Evolutionary conservation across 2,329 filamentous ascomycete species (phyloP).

Genomic region (Zopfia rhizophila): DNA sequence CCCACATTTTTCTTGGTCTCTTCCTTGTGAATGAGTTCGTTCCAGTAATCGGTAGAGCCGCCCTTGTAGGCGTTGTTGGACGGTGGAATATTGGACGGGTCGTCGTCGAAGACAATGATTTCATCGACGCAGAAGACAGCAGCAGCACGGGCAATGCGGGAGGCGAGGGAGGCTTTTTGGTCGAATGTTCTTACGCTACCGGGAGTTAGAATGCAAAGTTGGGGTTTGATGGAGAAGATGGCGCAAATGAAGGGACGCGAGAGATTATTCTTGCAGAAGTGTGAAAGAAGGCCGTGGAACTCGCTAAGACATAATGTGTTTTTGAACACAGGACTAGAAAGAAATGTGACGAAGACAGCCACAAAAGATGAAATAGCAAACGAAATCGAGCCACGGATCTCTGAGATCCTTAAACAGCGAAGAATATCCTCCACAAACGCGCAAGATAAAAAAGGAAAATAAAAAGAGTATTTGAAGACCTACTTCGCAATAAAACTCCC

Average conservation of each 20-base stretch:
- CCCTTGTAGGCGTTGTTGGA: conserved; percentile 34
- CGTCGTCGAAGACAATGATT: conserved; percentile 83
- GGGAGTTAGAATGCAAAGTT: conserved; percentile 16
- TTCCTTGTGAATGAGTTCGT: conserved; percentile 15
- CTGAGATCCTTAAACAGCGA: no score
- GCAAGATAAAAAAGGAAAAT: conserved; percentile 15
- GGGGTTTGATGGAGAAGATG: background rate
- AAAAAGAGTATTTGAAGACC: conserved; percentile 31
- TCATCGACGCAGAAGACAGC: conserved; percentile 88
- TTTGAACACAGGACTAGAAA: no score
- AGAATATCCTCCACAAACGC: no score
- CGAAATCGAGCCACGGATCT: no score
- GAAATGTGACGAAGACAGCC: no score
- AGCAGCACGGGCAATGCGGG: conserved; percentile 81
- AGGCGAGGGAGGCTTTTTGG: conserved; percentile 77
- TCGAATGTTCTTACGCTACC: conserved; percentile 76
- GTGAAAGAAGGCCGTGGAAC: no score
- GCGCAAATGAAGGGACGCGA: conserved; percentile 11
- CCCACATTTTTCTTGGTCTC: conserved; percentile 42
- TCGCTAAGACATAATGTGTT: no score
- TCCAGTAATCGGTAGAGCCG: no score
- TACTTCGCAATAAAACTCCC: conserved; percentile 82
- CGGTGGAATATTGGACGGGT: conserved; percentile 48
- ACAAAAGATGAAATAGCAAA: no score
- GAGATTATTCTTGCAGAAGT: conserved; percentile 11